Conservation (phyloP, 2,329 filamentous ascomycete genomes). For the Colletotrichum incanum region DNA sequence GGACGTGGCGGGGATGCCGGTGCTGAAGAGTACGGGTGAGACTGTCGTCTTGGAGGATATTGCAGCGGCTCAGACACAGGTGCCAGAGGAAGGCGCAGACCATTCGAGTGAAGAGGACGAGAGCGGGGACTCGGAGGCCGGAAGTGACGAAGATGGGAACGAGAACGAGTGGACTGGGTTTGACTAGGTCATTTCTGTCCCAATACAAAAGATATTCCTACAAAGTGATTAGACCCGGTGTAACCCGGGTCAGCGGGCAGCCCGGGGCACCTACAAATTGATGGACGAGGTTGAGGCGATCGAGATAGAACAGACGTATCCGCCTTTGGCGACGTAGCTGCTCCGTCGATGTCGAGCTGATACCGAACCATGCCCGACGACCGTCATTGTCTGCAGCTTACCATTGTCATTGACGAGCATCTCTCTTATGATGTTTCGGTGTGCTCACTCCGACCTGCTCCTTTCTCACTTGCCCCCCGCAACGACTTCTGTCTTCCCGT, state of each 20-base stretch:
- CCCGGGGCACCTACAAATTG: not conserved
- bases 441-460: no score
- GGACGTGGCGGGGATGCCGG: slow-evolving; percentile 57
- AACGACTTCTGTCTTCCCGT: not conserved
- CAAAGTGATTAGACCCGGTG: not conserved
- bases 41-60: slow-evolving; percentile 47
- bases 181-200: slow-evolving; percentile 35
- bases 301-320: not conserved
- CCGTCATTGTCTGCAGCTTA: not conserved
- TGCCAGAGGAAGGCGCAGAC: slow-evolving; percentile 1
- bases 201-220: not conserved
- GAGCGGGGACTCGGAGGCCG: slow-evolving; percentile 13
- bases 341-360: not conserved
- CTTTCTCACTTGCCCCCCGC: not conserved
- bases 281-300: not conserved
- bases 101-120: slow-evolving; percentile 34
- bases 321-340: not conserved
- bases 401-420: no score
- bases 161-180: slow-evolving; percentile 52
- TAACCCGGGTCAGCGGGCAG: not conserved
- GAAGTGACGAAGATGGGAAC: slow-evolving; percentile 48
- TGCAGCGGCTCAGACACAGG: slow-evolving; percentile 34
- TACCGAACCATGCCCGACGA: not conserved
- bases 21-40: slow-evolving; percentile 55
- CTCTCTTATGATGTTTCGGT: no score